Percentiles rank a stretch among this genome's conserved stretches.
Evolutionary conservation across 2,329 filamentous ascomycete species (phyloP).

Genomic region (Verticillium alfalfae): DNA sequence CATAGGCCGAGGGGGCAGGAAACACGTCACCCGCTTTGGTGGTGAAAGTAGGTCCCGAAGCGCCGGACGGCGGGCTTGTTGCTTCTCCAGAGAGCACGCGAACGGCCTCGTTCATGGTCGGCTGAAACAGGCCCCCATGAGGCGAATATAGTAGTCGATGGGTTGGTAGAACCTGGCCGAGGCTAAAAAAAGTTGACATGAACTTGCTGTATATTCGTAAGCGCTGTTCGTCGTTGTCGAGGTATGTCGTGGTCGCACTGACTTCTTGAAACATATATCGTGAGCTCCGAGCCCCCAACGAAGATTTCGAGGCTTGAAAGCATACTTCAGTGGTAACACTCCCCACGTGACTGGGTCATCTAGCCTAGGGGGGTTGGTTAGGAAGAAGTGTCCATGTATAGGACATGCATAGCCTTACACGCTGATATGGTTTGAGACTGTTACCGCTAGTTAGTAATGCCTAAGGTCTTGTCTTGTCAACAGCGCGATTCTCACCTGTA

Average conservation of each 20-base stretch:
- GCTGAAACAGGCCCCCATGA: constrained; percentile 82
- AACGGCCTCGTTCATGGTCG: constrained; percentile 80
- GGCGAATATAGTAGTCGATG: constrained; percentile 75
- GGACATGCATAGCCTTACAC: constrained; percentile 56
- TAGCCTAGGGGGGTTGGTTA: constrained; percentile 49
- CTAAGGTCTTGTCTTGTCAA: too few relatives aligned
- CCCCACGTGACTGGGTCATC: constrained; percentile 97
- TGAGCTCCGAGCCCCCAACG: constrained; percentile 90
- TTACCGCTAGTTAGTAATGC: background rate
- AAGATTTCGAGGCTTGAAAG: constrained; percentile 66
- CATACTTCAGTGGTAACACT: constrained; percentile 69
- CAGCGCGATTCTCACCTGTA: constrained; percentile 45
- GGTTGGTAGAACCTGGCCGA: constrained; percentile 86
- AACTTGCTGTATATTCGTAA: constrained; percentile 17
- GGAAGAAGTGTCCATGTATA: background rate
- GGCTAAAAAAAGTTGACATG: constrained; percentile 73
- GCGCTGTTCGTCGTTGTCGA: constrained; percentile 5
- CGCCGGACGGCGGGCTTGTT: constrained; percentile 1
- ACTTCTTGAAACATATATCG: constrained; percentile 94
- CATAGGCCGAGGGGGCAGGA: constrained; percentile 65
- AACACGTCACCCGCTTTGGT: constrained; percentile 64
- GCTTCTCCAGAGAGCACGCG: constrained; percentile 62
- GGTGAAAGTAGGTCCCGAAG: constrained; percentile 4
- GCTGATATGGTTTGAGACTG: constrained; percentile 83
- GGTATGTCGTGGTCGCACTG: background rate